These are phyloP conservation scores for Fraxinus sp. DNA, from an alignment of 305 asterid genomes.

Conservation along the genomic window DNA sequence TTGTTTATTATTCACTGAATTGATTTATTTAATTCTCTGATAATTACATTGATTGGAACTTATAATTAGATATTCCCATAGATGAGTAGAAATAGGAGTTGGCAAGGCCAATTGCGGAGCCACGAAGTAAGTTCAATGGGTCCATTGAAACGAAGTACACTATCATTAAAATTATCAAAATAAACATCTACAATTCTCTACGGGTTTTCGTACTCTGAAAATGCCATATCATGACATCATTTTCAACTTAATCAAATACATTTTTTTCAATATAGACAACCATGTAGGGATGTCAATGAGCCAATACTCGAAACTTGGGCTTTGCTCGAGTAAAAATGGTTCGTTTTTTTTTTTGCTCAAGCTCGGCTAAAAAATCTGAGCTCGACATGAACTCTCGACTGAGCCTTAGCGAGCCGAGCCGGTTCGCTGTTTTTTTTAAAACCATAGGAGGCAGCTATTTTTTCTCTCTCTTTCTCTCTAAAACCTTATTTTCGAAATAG, in stretches of 20 bases:
- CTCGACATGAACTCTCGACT: too few species aligned
- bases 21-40: neutral
- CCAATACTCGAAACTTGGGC: too few species aligned
- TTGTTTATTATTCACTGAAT: neutral
- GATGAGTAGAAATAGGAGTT: neutral
- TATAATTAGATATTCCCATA: neutral
- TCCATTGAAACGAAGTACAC: neutral
- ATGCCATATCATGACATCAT: neutral
- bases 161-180: neutral
- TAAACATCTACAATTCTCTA: neutral
- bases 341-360: too few species aligned
- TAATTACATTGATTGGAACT: neutral
- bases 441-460: too few species aligned
- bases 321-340: too few species aligned
- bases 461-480: too few species aligned
- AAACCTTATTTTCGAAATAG: neutral
- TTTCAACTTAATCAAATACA: neutral
- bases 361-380: too few species aligned
- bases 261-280: neutral
- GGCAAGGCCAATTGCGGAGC: neutral
- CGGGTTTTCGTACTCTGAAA: neutral
- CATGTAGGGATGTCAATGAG: too few species aligned
- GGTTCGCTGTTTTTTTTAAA: too few species aligned
- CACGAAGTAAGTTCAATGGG: neutral
- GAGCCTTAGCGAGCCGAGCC: too few species aligned